Evolutionary conservation across 331 rosid species (phyloP).

Genomic region (Phaseolus coccineus): DNA sequence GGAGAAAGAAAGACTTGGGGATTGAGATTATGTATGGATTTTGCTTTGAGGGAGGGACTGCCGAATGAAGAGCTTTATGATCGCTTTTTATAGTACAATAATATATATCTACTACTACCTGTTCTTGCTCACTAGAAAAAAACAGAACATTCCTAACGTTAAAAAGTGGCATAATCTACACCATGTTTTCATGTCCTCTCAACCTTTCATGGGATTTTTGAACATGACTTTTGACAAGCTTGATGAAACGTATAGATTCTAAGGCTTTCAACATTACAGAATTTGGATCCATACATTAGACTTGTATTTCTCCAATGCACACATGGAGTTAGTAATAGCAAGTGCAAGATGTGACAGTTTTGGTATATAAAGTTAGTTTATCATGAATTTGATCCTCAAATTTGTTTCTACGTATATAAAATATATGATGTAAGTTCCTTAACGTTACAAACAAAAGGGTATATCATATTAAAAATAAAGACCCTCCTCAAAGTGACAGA

Average conservation of each 20-base stretch:
- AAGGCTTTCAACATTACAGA: slow-evolving; percentile 12
- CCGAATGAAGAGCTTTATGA: slow-evolving; percentile 67
- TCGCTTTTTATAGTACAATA: slow-evolving; percentile 63
- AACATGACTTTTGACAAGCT: slow-evolving; percentile 32
- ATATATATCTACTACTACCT: neutral
- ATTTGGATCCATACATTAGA: neutral
- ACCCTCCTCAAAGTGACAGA: neutral
- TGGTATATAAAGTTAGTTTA: neutral
- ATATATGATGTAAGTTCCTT: neutral
- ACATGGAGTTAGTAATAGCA: neutral
- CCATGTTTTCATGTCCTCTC: slow-evolving; percentile 55
- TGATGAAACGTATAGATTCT: slow-evolving; percentile 23
- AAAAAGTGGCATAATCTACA: slow-evolving; percentile 68
- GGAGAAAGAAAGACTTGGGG: slow-evolving; percentile 69
- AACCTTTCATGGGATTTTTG: slow-evolving; percentile 41
- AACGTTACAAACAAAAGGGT: neutral
- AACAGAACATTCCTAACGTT: slow-evolving; percentile 81
- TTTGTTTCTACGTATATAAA: no score
- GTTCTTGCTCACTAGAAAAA: slow-evolving; percentile 37
- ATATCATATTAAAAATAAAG: neutral
- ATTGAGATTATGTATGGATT: slow-evolving; percentile 55
- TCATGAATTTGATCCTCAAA: neutral
- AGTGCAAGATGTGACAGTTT: neutral
- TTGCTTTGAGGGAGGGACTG: slow-evolving; percentile 59
- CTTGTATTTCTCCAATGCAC: neutral